Percentiles rank a stretch among this genome's conserved stretches.
Evolutionary conservation across 805 yeast genomes (phyloP).

Genomic region (Ogataea kodamae): DNA sequence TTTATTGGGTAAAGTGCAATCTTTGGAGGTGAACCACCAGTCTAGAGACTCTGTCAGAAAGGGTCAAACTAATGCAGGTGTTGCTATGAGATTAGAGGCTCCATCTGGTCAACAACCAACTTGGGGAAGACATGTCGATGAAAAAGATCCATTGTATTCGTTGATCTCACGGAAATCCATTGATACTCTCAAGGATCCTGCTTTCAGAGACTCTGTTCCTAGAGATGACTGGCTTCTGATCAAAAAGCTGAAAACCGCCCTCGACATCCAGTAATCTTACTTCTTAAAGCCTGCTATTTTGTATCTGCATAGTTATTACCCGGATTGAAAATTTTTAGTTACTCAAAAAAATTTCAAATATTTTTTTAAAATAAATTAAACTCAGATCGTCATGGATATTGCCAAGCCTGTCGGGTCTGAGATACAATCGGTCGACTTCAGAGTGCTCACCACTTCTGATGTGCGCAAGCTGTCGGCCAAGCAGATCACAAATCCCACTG

Average conservation of each 20-base stretch:
- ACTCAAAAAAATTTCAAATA: slow-evolving; percentile 9
- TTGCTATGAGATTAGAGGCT: slow-evolving; percentile 94
- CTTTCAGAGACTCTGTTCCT: slow-evolving; percentile 90
- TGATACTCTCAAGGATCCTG: slow-evolving; percentile 97
- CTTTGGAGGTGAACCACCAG: slow-evolving; percentile 96
- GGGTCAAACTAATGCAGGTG: slow-evolving; percentile 97
- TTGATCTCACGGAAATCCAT: slow-evolving; percentile 84
- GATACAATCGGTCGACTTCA: slow-evolving; percentile 88
- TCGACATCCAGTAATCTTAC: slow-evolving; percentile 63
- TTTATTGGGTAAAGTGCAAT: slow-evolving; percentile 81
- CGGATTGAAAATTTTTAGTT: slow-evolving; percentile 11
- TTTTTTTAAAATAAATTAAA: slow-evolving; percentile 5
- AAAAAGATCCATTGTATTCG: slow-evolving; percentile 86
- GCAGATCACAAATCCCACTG: slow-evolving; percentile 92
- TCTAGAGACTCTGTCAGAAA: slow-evolving; percentile 75
- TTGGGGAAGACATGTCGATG: slow-evolving; percentile 99
- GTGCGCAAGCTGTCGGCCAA: slow-evolving; percentile 85
- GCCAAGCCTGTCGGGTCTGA: slow-evolving; percentile 95
- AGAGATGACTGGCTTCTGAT: slow-evolving; percentile 95
- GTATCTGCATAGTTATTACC: slow-evolving; percentile 9
- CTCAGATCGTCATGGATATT: slow-evolving; percentile 68
- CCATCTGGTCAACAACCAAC: slow-evolving; percentile 91
- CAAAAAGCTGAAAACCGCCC: slow-evolving; percentile 80
- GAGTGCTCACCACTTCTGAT: slow-evolving; percentile 77
- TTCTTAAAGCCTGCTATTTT: background rate